Conservation (phyloP, 1,139 yeast species). For the Kodamaea anthophila region DNA sequence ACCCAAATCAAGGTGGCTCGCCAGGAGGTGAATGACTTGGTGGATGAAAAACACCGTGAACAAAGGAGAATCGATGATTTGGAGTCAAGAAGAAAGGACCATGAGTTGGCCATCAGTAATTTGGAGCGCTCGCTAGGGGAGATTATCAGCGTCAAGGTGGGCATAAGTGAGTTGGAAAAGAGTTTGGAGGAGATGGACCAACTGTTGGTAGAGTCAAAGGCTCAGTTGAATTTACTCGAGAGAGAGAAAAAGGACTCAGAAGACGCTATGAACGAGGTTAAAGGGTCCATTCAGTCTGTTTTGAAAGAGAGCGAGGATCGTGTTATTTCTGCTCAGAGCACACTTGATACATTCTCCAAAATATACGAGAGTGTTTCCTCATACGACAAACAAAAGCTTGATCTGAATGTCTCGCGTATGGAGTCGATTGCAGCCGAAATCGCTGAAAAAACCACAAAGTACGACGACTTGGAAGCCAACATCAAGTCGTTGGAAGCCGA, state of each 20-base stretch:
- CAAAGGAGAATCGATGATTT: conserved; percentile 45
- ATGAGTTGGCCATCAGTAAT: conserved; percentile 47
- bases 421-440: conserved; percentile 16
- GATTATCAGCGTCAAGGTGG: conserved; percentile 17
- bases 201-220: conserved; percentile 8
- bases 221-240: conserved; percentile 20
- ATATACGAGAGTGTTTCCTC: conserved; percentile 20
- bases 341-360: conserved; percentile 6
- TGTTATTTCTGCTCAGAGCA: neutral
- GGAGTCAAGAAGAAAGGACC: conserved; percentile 52
- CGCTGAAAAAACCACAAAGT: conserved; percentile 10
- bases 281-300: neutral
- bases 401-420: conserved; percentile 14
- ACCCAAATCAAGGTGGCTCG: conserved; percentile 43
- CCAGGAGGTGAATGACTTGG: conserved; percentile 33
- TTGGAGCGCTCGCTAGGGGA: conserved; percentile 48
- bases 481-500: conserved; percentile 23
- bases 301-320: conserved; percentile 7
- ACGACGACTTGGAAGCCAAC: conserved; percentile 13
- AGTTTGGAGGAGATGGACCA: conserved; percentile 10
- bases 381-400: conserved; percentile 12
- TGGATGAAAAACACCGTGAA: conserved; percentile 44
- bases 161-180: conserved; percentile 10
- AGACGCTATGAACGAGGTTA: conserved; percentile 3
- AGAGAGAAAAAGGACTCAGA: conserved; percentile 17